Conservation (phyloP, 2,329 filamentous ascomycete genomes). For the Alternaria arborescens region DNA sequence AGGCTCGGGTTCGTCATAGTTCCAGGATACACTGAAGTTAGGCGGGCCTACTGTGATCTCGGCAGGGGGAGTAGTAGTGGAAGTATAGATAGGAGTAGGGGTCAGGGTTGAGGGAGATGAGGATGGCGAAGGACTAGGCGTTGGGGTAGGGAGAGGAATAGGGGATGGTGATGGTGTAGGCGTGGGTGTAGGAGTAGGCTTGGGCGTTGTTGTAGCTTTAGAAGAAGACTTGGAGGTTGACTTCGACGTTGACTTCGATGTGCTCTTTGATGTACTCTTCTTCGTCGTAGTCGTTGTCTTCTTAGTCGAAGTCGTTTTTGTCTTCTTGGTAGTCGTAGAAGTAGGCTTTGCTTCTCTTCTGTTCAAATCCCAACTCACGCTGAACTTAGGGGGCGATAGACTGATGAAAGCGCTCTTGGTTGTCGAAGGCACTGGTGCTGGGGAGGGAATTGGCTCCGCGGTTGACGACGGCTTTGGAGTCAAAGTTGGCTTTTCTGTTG, state of each 20-base stretch:
- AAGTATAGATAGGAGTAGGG: neutral
- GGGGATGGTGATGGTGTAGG: neutral
- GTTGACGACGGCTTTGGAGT: constrained; percentile 5
- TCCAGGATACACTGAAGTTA: constrained; percentile 19
- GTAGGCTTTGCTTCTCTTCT: constrained; percentile 14
- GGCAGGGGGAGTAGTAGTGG: constrained; percentile 12
- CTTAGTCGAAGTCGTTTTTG: constrained; percentile 5
- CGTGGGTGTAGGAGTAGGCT: constrained; percentile 11
- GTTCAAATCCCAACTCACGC: constrained; percentile 23
- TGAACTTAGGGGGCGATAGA: constrained; percentile 19
- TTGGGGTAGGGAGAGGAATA: constrained; percentile 1
- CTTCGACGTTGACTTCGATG: constrained; percentile 10
- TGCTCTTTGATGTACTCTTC: constrained; percentile 10
- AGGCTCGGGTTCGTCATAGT: neutral
- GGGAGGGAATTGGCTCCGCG: constrained; percentile 11
- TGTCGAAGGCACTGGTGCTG: constrained; percentile 9
- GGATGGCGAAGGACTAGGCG: neutral
- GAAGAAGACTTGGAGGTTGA: constrained; percentile 14
- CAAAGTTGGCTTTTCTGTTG: constrained; percentile 6
- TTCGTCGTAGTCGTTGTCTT: constrained; percentile 6
- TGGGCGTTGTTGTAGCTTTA: constrained; percentile 13
- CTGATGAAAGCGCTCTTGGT: constrained; percentile 16
- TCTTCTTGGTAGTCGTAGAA: constrained; percentile 2
- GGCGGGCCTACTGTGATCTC: constrained; percentile 23
- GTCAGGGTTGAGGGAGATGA: neutral